Percentiles rank a stretch among this genome's conserved stretches.
These are phyloP conservation scores for Hygrophoropsis aurantiaca DNA, from an alignment of 768 basidiomycete species.

Conservation along the genomic window DNA sequence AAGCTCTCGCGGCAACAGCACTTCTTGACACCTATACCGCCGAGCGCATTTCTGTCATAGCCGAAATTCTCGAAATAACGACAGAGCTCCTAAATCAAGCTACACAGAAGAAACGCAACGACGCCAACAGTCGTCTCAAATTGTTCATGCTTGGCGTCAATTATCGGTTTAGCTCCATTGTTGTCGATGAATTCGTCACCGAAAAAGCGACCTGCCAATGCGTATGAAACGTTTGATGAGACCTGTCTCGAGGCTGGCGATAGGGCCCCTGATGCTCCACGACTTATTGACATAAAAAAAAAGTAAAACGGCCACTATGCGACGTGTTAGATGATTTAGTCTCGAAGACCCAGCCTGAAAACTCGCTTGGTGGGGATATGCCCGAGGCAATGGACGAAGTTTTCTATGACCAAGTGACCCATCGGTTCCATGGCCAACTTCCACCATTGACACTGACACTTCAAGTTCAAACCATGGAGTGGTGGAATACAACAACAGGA, in stretches of 20 bases:
- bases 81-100: constrained; percentile 18
- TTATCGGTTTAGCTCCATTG: constrained; percentile 50
- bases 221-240: constrained; percentile 10
- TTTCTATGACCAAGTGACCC: no score
- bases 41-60: constrained; percentile 43
- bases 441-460: no score
- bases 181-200: constrained; percentile 35
- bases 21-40: constrained; percentile 38
- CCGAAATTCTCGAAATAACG: constrained; percentile 37
- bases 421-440: no score
- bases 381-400: no score
- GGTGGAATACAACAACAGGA: no score
- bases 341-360: no score
- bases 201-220: constrained; percentile 1
- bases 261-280: constrained; percentile 14
- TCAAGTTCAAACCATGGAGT: no score
- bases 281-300: no score
- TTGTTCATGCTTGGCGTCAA: constrained; percentile 50
- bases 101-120: constrained; percentile 9
- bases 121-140: no score
- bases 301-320: no score
- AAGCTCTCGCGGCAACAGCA: constrained; percentile 27
- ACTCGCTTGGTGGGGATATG: no score
- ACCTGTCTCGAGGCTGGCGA: constrained; percentile 10
- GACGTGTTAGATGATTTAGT: no score